Evolutionary conservation across 768 basidiomycete genomes (phyloP).

Genomic region (Auriculariales sp.): DNA sequence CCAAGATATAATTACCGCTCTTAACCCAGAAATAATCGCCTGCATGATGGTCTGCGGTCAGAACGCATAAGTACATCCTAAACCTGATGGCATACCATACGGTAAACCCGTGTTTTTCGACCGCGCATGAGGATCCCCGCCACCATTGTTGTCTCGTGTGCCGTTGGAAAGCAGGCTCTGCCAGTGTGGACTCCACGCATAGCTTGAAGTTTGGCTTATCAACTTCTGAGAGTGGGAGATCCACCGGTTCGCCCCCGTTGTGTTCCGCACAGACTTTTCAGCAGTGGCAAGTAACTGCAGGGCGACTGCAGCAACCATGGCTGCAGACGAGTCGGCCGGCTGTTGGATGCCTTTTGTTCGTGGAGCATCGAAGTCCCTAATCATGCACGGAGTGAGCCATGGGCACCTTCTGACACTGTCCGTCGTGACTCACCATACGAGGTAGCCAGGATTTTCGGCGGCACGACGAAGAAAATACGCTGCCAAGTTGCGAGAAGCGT

Average conservation of each 20-base stretch:
- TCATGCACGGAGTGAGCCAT: no score
- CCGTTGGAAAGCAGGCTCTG: conserved; percentile 3
- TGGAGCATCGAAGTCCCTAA: conserved; percentile 5
- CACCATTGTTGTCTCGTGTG: conserved; percentile 3
- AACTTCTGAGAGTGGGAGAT: conserved; percentile 12
- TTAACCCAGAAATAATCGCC: neutral
- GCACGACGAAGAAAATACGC: conserved; percentile 2
- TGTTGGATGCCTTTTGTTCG: neutral
- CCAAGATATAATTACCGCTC: neutral
- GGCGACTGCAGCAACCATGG: conserved; percentile 3
- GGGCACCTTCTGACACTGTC: neutral
- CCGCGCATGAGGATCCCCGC: no score
- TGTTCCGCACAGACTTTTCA: neutral
- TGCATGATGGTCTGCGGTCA: neutral
- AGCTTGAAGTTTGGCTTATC: conserved; percentile 1
- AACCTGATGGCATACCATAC: neutral
- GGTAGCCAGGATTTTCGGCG: neutral
- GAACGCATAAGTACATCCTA: neutral
- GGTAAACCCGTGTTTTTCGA: conserved; percentile 2
- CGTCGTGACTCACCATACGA: neutral
- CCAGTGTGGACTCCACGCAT: neutral
- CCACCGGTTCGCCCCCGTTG: neutral
- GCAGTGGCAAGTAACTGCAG: conserved; percentile 2
- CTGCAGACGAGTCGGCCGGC: conserved; percentile 3
- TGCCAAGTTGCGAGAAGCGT: conserved; percentile 2